A percentile compares a stretch with the other conserved stretches of the same genome.
phyloP scores from a whole-genome alignment of 768 basidiomycete species.

The Leccinellum albellum region DNA sequence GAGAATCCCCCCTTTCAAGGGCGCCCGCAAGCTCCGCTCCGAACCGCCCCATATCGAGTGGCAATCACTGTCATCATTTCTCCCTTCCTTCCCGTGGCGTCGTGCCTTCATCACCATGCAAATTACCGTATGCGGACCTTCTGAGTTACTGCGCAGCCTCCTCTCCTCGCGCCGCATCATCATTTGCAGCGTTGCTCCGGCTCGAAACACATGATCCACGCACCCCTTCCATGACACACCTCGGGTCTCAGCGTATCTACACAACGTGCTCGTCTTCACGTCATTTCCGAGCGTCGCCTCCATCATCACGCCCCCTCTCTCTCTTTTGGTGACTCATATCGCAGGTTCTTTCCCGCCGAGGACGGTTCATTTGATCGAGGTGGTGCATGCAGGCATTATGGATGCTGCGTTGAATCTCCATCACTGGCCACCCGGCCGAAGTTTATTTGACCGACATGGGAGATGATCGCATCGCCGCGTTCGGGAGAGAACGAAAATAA shows the following conservation, averaged over 20 bases:
- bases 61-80: conserved; percentile 3
- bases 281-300: conserved; percentile 22
- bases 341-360: neutral
- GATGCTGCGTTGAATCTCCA: neutral
- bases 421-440: neutral
- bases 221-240: conserved; percentile 13
- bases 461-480: conserved; percentile 1
- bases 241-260: conserved; percentile 3
- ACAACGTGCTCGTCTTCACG: conserved; percentile 11
- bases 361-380: neutral
- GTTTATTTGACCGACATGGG: conserved; percentile 4
- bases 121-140: conserved; percentile 11
- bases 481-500: neutral
- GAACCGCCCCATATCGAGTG: conserved; percentile 7
- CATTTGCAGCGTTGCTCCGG: conserved; percentile 20
- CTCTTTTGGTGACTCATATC: neutral
- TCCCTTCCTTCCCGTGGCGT: conserved; percentile 14
- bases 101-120: conserved; percentile 9
- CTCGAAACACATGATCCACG: conserved; percentile 25
- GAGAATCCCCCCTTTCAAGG: conserved; percentile 1
- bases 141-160: conserved; percentile 20
- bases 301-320: conserved; percentile 7
- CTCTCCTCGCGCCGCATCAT: conserved; percentile 13
- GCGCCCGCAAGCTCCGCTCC: conserved; percentile 22
- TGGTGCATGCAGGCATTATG: neutral